Conservation (phyloP, 2,329 filamentous ascomycete species). For the Endoconidiophora laricicola region DNA sequence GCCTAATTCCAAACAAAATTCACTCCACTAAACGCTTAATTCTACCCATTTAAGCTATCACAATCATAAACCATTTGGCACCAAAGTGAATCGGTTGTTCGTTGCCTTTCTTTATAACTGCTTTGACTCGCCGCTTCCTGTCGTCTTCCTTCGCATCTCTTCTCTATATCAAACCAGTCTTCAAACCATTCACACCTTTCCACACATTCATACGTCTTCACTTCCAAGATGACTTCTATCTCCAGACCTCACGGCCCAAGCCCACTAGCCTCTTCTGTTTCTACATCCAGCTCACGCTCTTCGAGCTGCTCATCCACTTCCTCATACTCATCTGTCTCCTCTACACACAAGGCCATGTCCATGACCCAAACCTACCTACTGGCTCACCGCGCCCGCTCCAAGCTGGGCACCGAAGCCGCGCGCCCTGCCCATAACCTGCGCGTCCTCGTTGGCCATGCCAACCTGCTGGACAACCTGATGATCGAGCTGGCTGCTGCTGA, state of each 20-base stretch:
- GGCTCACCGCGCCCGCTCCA: conserved; percentile 86
- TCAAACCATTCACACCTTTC: not conserved
- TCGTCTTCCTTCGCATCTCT: not conserved
- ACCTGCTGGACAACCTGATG: conserved; percentile 94
- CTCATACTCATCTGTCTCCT: conserved; percentile 18
- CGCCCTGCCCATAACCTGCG: conserved; percentile 87
- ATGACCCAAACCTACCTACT: conserved; percentile 98
- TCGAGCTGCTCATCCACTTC: conserved; percentile 25
- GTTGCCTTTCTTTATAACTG: not conserved
- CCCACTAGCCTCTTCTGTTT: conserved; percentile 14
- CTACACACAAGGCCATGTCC: conserved; percentile 72
- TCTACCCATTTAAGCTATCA: no score
- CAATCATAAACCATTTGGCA: not conserved
- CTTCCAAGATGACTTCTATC: conserved; percentile 8
- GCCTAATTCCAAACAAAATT: not conserved
- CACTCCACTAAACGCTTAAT: no score
- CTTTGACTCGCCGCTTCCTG: not conserved
- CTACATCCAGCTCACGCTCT: conserved; percentile 18
- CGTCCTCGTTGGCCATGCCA: conserved; percentile 91
- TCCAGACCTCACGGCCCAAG: conserved; percentile 4
- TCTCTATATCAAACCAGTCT: not conserved
- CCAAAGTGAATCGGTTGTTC: not conserved
- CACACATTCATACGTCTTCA: not conserved
- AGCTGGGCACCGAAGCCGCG: conserved; percentile 86
- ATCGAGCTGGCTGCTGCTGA: conserved; percentile 81